phyloP scores from a whole-genome alignment of 139 green algal genomes.

The Pleodorina starrii region DNA sequence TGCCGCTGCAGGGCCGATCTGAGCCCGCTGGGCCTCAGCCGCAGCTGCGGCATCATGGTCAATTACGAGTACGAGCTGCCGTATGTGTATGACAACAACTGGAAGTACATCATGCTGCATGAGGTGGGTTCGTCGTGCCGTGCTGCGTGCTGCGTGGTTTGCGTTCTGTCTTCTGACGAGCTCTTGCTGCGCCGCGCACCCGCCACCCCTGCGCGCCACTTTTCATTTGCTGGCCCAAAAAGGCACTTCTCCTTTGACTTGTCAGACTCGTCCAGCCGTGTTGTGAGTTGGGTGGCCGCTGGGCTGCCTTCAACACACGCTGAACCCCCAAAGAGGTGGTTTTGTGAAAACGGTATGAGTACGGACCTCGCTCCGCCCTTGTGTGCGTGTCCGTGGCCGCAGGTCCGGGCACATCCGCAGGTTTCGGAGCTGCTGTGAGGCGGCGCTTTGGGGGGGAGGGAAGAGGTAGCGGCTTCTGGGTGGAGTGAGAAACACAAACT shows the following conservation, averaged over 20 bases:
- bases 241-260: not conserved
- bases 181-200: too few relatives aligned
- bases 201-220: not conserved
- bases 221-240: not conserved
- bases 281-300: not conserved
- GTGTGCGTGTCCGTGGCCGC: not conserved
- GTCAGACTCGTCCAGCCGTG: not conserved
- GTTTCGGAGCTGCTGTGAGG: not conserved
- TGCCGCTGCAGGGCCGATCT: slow-evolving; percentile 69
- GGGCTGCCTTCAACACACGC: not conserved
- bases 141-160: not conserved
- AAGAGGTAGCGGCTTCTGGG: too few relatives aligned
- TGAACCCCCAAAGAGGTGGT: not conserved
- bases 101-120: slow-evolving; percentile 65
- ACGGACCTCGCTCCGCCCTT: not conserved
- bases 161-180: not conserved
- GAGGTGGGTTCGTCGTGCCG: slow-evolving; percentile 39
- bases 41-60: slow-evolving; percentile 86
- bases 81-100: slow-evolving; percentile 58
- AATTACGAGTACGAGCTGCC: slow-evolving; percentile 81
- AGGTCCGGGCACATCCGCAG: slow-evolving; percentile 16
- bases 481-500: too few relatives aligned
- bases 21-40: slow-evolving; percentile 58
- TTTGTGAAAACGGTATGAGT: not conserved
- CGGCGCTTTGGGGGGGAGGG: too few relatives aligned